Base-by-base conservation (phyloP, 805 yeast genomes). In the Danielozyma ontarioensis region DNA sequence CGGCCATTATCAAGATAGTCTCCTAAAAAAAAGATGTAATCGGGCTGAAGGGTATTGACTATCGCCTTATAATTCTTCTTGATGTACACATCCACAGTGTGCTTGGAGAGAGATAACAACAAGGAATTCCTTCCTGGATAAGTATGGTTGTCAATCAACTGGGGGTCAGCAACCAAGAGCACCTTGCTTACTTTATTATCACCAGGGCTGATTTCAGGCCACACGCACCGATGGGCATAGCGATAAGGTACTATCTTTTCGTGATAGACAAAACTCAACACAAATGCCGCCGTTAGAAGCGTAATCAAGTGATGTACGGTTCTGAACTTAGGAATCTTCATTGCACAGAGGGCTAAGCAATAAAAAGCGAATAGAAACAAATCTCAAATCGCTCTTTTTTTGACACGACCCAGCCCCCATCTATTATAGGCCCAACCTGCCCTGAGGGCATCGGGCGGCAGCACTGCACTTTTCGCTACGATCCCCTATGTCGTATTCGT, bases 1-100 rank as follows among this genome's bases (percentile, higher is more conserved):
- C 72, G 46, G 8, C 68, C 72, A 37, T 66, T 65, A 39, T 66
- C 72, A 28, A 65, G 44, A 32, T 58, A 62, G 39, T 66, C 72
- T 7, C 72, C 72, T 37, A 66, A 43, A 40, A 65, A 66, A 33
- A 64, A 47, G 19, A 65, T 44, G 37, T 57, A 57, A 31, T 64
- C 59, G 2, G 72, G 71, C 28, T 46, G 36, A 29, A 64, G 46
- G 19, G 47, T 51, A 2, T 40, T 33, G 19, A 62, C 46, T n/a
- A 66, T 32, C 4, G 61, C 50, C 34, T 48, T 46, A 42, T 64
- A 66, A 46, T 64, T 65, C 30, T 59, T 57, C 37, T 59, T 53
- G 27, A 66, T 30, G 39, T 64, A 64, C 11, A 45, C 41, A 35
- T 66, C 72, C 12, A 57, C 70, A 3, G 71, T 66, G 40, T 66